These are phyloP conservation scores for Xylaria sp. DNA, from an alignment of 2,329 filamentous ascomycete genomes.

Conservation along the genomic window DNA sequence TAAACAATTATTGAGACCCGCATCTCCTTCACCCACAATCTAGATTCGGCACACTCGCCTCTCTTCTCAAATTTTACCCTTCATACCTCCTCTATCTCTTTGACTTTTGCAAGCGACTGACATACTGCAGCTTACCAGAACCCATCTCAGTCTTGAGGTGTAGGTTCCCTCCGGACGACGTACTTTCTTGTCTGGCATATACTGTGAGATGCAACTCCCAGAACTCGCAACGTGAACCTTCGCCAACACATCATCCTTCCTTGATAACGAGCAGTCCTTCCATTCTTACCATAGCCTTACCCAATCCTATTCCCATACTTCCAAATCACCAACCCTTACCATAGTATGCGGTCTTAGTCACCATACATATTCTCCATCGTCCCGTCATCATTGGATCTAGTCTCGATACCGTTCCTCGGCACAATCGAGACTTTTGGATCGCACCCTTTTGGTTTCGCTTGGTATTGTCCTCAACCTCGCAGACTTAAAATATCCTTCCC, in stretches of 20 bases:
- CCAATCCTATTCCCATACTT: constrained; percentile 12
- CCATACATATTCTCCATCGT: constrained; percentile 26
- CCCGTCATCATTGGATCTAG: constrained; percentile 36
- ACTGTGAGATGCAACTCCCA: constrained; percentile 26
- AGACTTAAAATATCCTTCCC: constrained; percentile 44
- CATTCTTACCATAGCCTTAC: constrained; percentile 9
- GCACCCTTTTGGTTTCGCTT: constrained; percentile 38
- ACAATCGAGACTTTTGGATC: constrained; percentile 43
- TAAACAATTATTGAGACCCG: background rate
- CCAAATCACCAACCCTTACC: background rate
- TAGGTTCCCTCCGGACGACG: constrained; percentile 11
- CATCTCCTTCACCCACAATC: background rate
- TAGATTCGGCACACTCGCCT: background rate
- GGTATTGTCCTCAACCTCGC: constrained; percentile 38
- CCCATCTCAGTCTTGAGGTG: background rate
- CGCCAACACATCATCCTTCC: constrained; percentile 20
- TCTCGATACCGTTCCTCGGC: constrained; percentile 30
- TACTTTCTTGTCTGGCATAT: constrained; percentile 16
- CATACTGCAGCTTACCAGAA: constrained; percentile 2
- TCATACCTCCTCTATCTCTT: background rate
- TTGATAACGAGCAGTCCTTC: constrained; percentile 20
- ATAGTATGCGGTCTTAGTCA: constrained; percentile 19
- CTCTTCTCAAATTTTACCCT: background rate
- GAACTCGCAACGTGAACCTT: background rate
- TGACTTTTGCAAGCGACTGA: background rate